These are phyloP conservation scores for Mycena rebaudengoi DNA, from an alignment of 768 basidiomycete species.

Conservation along the genomic window DNA sequence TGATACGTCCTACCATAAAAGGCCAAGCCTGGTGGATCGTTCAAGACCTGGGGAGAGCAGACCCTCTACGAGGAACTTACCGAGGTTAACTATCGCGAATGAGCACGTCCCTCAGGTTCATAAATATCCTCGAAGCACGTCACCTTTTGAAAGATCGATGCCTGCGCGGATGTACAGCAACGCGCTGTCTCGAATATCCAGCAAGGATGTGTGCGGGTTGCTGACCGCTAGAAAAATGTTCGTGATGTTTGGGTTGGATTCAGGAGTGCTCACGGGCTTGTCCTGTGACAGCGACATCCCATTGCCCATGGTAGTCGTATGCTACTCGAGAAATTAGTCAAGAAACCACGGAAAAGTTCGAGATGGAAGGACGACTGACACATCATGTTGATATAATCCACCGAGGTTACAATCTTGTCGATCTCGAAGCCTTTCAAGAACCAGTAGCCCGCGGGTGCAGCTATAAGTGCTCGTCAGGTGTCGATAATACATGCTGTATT, in stretches of 20 bases:
- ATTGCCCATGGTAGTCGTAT: constrained; percentile 35
- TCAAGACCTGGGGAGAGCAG: not conserved
- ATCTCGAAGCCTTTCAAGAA: constrained; percentile 34
- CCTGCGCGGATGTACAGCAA: constrained; percentile 28
- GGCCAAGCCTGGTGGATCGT: constrained; percentile 24
- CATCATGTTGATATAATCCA: constrained; percentile 36
- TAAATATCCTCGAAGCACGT: not conserved
- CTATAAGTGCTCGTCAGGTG: not conserved
- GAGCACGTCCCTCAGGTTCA: not conserved
- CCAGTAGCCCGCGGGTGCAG: constrained; percentile 29
- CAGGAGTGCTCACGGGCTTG: too few relatives aligned
- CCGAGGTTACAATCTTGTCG: constrained; percentile 28
- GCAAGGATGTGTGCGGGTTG: constrained; percentile 32
- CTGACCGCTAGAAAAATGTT: too few relatives aligned
- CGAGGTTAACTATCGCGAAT: constrained; percentile 1
- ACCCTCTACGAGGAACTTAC: not conserved
- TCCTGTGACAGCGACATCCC: constrained; percentile 31
- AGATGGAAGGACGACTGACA: constrained; percentile 4
- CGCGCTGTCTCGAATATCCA: constrained; percentile 30
- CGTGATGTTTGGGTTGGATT: too few relatives aligned
- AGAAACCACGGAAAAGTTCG: not conserved
- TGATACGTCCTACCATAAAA: constrained; percentile 32
- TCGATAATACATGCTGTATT: too few relatives aligned
- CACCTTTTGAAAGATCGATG: constrained; percentile 29
- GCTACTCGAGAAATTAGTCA: not conserved